These are phyloP conservation scores for Globisporangium sylvaticum DNA, from an alignment of 352 stramenopile genomes.

Conservation along the genomic window DNA sequence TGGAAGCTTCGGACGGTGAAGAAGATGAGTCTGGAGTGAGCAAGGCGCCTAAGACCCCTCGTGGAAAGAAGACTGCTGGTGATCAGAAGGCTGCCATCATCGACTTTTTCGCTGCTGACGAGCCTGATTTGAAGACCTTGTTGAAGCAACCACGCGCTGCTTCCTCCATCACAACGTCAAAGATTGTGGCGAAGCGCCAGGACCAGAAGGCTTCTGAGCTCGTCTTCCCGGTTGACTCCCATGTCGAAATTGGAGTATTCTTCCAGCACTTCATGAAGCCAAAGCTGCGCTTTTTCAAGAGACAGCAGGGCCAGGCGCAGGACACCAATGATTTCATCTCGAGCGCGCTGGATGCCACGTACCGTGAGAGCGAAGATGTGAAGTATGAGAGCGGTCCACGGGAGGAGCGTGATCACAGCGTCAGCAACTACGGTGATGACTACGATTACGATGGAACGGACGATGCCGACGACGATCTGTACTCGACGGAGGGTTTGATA, in stretches of 20 bases:
- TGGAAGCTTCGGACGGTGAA: conserved; percentile 26
- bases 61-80: conserved; percentile 13
- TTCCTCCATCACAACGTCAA: conserved; percentile 39
- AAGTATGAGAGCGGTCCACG: neutral
- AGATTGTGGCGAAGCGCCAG: conserved; percentile 49
- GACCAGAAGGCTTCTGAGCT: conserved; percentile 53
- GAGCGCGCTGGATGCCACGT: conserved; percentile 16
- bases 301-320: conserved; percentile 9
- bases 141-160: conserved; percentile 37
- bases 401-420: conserved; percentile 5
- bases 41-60: conserved; percentile 23
- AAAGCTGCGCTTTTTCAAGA: conserved; percentile 60
- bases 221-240: conserved; percentile 72
- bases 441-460: conserved; percentile 34
- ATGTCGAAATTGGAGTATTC: conserved; percentile 64
- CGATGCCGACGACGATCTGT: conserved; percentile 30
- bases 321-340: conserved; percentile 17
- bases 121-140: conserved; percentile 37
- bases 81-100: conserved; percentile 49
- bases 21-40: conserved; percentile 23
- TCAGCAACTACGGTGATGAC: conserved; percentile 18
- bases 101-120: conserved; percentile 52
- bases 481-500: conserved; percentile 62
- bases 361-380: conserved; percentile 19
- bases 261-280: conserved; percentile 80